Evolutionary conservation across 768 basidiomycete genomes (phyloP).

Genomic region (Boletellus ananiceps): DNA sequence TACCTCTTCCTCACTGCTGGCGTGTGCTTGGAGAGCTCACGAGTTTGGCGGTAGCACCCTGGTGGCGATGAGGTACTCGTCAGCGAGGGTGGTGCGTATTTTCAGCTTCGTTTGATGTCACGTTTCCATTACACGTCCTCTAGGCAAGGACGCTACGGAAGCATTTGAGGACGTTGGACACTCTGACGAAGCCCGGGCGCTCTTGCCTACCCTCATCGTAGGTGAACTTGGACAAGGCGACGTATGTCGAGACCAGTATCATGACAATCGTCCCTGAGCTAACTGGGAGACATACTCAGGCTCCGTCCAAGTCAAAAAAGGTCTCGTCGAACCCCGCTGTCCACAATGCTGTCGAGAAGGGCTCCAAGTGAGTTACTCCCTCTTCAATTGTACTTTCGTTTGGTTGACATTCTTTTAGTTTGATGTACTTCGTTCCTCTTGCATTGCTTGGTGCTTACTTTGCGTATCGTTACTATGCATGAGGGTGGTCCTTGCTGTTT

Average conservation of each 20-base stretch:
- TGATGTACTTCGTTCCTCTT: constrained; percentile 84
- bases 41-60: constrained; percentile 59
- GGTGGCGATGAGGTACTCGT: constrained; percentile 98
- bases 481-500: constrained; percentile 2
- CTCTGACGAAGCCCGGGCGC: constrained; percentile 92
- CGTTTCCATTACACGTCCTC: constrained; percentile 1
- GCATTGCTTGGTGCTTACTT: constrained; percentile 80
- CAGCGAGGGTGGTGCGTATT: constrained; percentile 78
- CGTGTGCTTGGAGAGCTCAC: constrained; percentile 6
- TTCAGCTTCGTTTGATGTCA: constrained; percentile 3
- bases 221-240: constrained; percentile 76
- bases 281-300: constrained; percentile 31
- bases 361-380: constrained; percentile 59
- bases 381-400: not conserved
- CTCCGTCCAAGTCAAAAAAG: constrained; percentile 48
- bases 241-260: constrained; percentile 38
- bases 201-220: constrained; percentile 73
- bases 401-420: constrained; percentile 34
- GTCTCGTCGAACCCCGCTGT: constrained; percentile 38
- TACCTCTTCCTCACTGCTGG: constrained; percentile 12
- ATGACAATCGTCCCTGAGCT: constrained; percentile 1
- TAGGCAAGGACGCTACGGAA: constrained; percentile 94
- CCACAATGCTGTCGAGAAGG: constrained; percentile 51
- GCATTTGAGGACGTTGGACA: constrained; percentile 99
- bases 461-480: constrained; percentile 72